These are phyloP conservation scores for Rhizopus arrhizus DNA, from an alignment of 371 early-diverging fungal genomes.

Conservation along the genomic window DNA sequence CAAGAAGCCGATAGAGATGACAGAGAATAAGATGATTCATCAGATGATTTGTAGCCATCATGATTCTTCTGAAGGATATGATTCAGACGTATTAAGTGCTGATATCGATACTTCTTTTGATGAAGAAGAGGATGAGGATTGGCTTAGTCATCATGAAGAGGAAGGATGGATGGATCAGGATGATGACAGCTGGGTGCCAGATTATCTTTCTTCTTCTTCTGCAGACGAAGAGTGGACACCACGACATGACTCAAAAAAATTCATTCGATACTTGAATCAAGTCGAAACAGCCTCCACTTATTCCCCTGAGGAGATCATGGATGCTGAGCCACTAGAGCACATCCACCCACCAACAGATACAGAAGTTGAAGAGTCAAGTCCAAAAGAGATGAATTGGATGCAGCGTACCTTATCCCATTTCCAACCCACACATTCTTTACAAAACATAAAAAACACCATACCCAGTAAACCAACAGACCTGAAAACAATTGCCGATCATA, in stretches of 20 bases:
- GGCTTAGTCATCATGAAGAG: slow-evolving; percentile 29
- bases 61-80: slow-evolving; percentile 24
- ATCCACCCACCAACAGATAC: slow-evolving; percentile 10
- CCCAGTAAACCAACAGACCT: slow-evolving; percentile 40
- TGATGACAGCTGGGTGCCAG: not conserved
- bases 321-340: slow-evolving; percentile 23
- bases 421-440: slow-evolving; percentile 33
- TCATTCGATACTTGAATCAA: slow-evolving; percentile 36
- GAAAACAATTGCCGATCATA: slow-evolving; percentile 43
- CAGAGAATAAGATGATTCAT: slow-evolving; percentile 23
- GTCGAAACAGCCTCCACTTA: slow-evolving; percentile 13
- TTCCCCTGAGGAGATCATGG: slow-evolving; percentile 28
- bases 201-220: slow-evolving; percentile 28
- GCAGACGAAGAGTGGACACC: slow-evolving; percentile 16
- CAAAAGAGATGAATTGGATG: slow-evolving; percentile 42
- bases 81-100: slow-evolving; percentile 25
- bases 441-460: slow-evolving; percentile 50
- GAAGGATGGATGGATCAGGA: slow-evolving; percentile 2
- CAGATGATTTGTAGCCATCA: slow-evolving; percentile 21
- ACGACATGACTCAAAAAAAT: slow-evolving; percentile 2
- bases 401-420: slow-evolving; percentile 50
- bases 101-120: slow-evolving; percentile 42
- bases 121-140: slow-evolving; percentile 31
- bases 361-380: slow-evolving; percentile 12
- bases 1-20: slow-evolving; percentile 35